Evolutionary conservation across 2,329 filamentous ascomycete genomes (phyloP), one percentile per base, ranked within the genome.

Genomic region (Cytospora piceae): DNA sequence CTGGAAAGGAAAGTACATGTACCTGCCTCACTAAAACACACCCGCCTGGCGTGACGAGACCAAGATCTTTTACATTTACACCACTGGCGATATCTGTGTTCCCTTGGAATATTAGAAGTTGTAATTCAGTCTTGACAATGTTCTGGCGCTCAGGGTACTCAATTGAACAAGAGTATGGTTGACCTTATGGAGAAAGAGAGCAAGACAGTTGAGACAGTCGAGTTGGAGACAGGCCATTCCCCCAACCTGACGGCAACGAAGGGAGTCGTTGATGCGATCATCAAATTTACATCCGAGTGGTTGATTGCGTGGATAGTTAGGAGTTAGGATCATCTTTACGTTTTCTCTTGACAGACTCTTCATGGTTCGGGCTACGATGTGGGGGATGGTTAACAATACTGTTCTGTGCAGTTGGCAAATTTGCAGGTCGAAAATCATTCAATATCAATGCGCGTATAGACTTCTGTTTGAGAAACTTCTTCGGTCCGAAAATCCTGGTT

Each of bases 131-230:
- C n/a, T n/a, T n/a, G n/a, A n/a, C n/a, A n/a, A n/a, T n/a, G n/a
- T n/a, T n/a, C n/a, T n/a, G n/a, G n/a, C n/a, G n/a, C n/a, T n/a
- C n/a, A n/a, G n/a, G n/a, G n/a, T n/a, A n/a, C n/a, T n/a, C n/a
- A n/a, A n/a, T n/a, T n/a, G n/a, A n/a, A n/a, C n/a, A 59, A 65
- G 34, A 51, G 24, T 8, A 61, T 70, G 59, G 65, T 70, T 4
- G 34, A 14, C 6, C 20, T 51, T 1, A 32, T 65, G 34, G 58
- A 64, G 22, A 39, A 24, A 17, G 27, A 63, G 42, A 67, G 65
- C 0, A 37, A 46, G 17, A 31, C 51, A 3, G 62, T 69, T 1
- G 49, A 64, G n/a, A 54, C 54, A 5, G n/a, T 62, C 34, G 52
- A 42, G 37, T 32, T 70, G 46, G 52, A 68, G 6, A 65, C 65